Percentiles rank a stretch among this genome's conserved stretches.
Conservation (phyloP, 2,329 filamentous ascomycete species). For the Pleurostoma richardsiae region DNA sequence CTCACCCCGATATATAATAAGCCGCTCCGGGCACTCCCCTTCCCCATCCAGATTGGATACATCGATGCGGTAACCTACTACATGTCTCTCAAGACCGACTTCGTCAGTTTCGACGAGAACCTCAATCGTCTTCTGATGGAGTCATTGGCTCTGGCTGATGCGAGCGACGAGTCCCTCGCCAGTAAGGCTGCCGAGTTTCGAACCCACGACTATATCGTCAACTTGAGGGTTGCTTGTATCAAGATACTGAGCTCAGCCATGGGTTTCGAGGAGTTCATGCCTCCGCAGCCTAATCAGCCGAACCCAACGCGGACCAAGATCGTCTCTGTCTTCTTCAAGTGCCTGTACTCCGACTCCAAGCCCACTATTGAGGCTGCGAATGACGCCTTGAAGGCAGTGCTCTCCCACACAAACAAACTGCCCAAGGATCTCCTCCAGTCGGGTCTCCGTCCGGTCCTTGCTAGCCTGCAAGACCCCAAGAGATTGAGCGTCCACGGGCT, state of each 20-base stretch:
- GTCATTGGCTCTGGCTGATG: constrained; percentile 88
- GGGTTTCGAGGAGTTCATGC: constrained; percentile 85
- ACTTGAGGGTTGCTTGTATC: constrained; percentile 87
- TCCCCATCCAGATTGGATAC: constrained; percentile 93
- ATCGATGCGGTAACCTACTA: constrained; percentile 98
- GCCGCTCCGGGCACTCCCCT: constrained; percentile 85
- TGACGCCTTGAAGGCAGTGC: constrained; percentile 78
- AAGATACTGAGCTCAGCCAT: constrained; percentile 90
- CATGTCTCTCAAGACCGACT: constrained; percentile 80
- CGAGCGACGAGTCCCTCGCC: constrained; percentile 86
- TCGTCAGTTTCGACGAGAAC: constrained; percentile 87
- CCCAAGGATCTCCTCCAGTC: constrained; percentile 95
- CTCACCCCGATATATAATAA: constrained; percentile 94
- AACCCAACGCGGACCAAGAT: constrained; percentile 66
- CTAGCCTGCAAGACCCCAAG: constrained; percentile 91
- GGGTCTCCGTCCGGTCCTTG: constrained; percentile 88
- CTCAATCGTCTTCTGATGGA: constrained; percentile 89
- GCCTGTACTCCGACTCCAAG: constrained; percentile 85
- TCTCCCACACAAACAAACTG: constrained; percentile 83
- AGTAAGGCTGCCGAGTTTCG: constrained; percentile 92
- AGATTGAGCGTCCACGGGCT: constrained; percentile 83
- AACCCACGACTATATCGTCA: constrained; percentile 92
- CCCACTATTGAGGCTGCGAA: constrained; percentile 94
- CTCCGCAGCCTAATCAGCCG: constrained; percentile 48
- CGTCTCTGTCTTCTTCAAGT: constrained; percentile 96